Evolutionary conservation across 495 filamentous ascomycete species (phyloP).

Genomic region (Penicillium desertorum): DNA sequence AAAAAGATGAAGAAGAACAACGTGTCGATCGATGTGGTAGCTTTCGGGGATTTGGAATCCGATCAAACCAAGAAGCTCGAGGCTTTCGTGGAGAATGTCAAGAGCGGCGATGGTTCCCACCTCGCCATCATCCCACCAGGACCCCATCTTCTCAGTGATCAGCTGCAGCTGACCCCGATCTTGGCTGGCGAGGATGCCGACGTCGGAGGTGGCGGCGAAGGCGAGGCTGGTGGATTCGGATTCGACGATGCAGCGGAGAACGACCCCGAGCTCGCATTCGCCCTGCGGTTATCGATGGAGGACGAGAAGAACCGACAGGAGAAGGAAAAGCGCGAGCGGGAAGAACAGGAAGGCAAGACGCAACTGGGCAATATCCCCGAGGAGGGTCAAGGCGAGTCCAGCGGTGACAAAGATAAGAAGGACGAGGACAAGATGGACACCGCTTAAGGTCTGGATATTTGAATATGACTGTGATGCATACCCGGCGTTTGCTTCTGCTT

Average conservation of each 20-base stretch:
- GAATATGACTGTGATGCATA: conserved; percentile 44
- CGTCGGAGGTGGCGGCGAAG: conserved; percentile 51
- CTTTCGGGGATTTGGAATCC: conserved; percentile 89
- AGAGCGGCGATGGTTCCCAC: conserved; percentile 84
- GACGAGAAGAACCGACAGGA: conserved; percentile 94
- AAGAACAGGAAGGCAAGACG: conserved; percentile 67
- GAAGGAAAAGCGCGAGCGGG: conserved; percentile 72
- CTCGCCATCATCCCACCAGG: conserved; percentile 89
- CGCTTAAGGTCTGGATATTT: conserved; percentile 32
- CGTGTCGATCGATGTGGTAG: conserved; percentile 87
- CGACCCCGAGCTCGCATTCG: conserved; percentile 91
- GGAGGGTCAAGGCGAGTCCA: conserved; percentile 72
- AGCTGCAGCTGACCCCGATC: conserved; percentile 89
- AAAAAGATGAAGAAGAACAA: conserved; percentile 98
- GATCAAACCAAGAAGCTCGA: conserved; percentile 90
- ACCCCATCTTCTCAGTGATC: conserved; percentile 85
- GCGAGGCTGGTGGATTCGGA: conserved; percentile 68
- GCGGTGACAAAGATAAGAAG: conserved; percentile 62
- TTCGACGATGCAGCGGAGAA: conserved; percentile 58
- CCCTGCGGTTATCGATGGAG: conserved; percentile 96
- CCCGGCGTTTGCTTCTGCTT: conserved; percentile 42
- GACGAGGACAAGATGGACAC: conserved; percentile 80
- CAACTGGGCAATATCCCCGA: conserved; percentile 80
- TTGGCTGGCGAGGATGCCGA: conserved; percentile 71
- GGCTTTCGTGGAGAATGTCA: conserved; percentile 89